These are phyloP conservation scores for Basidioascus undulatus DNA, from an alignment of 768 basidiomycete species.

Conservation along the genomic window DNA sequence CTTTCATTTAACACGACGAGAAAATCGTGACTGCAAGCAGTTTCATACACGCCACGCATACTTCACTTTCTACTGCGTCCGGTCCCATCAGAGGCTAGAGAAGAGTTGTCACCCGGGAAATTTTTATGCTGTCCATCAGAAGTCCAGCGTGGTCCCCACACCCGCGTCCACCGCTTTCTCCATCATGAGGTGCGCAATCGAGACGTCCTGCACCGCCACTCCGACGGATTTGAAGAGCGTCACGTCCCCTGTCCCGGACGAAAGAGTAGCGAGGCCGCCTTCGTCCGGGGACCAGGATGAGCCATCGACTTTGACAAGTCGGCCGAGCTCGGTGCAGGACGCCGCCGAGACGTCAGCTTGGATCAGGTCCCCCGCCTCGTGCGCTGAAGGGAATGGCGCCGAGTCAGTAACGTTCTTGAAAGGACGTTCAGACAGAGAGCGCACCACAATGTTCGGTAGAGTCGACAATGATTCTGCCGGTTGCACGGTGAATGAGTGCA, in stretches of 20 bases:
- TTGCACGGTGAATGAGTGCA: conserved; percentile 3
- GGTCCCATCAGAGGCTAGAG: too few species aligned
- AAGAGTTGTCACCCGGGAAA: too few species aligned
- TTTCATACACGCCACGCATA: too few species aligned
- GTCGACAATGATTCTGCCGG: conserved; percentile 9
- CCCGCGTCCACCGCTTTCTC: conserved; percentile 4
- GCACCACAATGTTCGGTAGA: too few species aligned
- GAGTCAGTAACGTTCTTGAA: too few species aligned
- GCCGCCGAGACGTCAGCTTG: not conserved
- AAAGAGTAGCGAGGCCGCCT: not conserved
- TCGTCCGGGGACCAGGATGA: not conserved
- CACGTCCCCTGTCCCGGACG: not conserved
- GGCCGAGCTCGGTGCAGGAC: conserved; percentile 5
- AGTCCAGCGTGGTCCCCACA: not conserved
- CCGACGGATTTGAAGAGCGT: conserved; percentile 13
- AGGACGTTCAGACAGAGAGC: too few species aligned
- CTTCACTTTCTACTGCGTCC: too few species aligned
- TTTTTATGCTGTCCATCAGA: conserved; percentile 2
- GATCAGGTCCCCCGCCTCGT: conserved; percentile 11
- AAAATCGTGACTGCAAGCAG: too few species aligned
- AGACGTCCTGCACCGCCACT: conserved; percentile 11
- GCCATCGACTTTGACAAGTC: conserved; percentile 4
- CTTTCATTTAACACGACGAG: too few species aligned
- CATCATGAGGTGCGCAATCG: conserved; percentile 7
- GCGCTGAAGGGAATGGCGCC: conserved; percentile 3